Percentiles rank a stretch among this genome's conserved stretches.
These are phyloP conservation scores for Cornus kousa DNA, from an alignment of 148 eudicot species.

Conservation along the genomic window DNA sequence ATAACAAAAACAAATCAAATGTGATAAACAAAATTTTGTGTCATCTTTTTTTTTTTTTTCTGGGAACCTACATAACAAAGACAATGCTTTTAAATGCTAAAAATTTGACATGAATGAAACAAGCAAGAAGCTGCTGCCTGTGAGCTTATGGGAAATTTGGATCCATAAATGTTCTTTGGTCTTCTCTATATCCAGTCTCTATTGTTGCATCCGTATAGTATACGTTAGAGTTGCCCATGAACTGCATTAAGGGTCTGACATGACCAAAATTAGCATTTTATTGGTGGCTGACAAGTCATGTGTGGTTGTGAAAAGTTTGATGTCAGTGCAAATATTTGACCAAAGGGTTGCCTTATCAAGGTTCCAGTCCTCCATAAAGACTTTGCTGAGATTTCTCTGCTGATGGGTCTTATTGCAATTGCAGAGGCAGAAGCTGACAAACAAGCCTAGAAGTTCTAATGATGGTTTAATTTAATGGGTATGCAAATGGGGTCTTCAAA, in stretches of 20 bases:
- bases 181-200: no score
- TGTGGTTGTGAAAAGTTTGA: neutral
- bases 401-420: neutral
- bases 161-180: no score
- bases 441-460: neutral
- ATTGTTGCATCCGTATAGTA: no score
- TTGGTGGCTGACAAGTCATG: neutral
- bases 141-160: no score
- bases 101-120: neutral
- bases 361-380: constrained; percentile 9
- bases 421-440: neutral
- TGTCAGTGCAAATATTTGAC: constrained; percentile 10
- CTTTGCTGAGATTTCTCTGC: neutral
- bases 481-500: no score
- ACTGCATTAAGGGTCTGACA: neutral
- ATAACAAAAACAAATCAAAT: no score
- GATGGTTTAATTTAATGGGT: neutral
- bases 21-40: no score
- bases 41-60: no score
- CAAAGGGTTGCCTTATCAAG: constrained; percentile 7
- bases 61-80: no score
- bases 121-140: neutral
- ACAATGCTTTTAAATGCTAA: no score
- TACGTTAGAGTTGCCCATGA: no score
- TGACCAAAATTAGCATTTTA: neutral